Conservation (phyloP, 768 basidiomycete species). For the Boletus pseudo-olivaceus region DNA sequence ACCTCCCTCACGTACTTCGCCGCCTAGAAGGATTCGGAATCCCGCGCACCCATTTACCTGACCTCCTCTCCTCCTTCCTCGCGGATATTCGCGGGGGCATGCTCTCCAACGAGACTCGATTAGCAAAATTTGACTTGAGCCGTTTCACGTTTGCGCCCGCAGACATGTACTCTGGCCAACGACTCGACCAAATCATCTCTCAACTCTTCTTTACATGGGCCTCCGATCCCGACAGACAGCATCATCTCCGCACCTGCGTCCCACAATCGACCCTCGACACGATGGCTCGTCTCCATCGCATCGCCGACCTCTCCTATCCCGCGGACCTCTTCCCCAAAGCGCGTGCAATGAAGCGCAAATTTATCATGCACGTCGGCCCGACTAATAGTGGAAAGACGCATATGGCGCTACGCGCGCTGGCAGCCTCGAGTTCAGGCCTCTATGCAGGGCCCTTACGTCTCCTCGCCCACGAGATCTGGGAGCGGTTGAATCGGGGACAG, state of each 20-base stretch:
- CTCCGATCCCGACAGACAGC: slow-evolving; percentile 30
- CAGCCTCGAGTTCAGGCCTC: slow-evolving; percentile 65
- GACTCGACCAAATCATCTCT: slow-evolving; percentile 49
- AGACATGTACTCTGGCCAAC: slow-evolving; percentile 21
- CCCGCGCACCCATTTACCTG: slow-evolving; percentile 33
- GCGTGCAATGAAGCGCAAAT: slow-evolving; percentile 61
- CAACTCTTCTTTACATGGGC: slow-evolving; percentile 59
- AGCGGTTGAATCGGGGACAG: slow-evolving; percentile 84
- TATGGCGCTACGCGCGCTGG: slow-evolving; percentile 84
- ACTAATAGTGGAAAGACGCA: slow-evolving; percentile 98
- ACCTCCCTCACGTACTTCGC: slow-evolving; percentile 24
- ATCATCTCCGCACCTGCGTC: slow-evolving; percentile 26
- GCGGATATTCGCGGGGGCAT: slow-evolving; percentile 36
- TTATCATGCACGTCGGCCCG: slow-evolving; percentile 96
- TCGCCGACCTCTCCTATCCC: slow-evolving; percentile 43
- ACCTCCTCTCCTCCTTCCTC: slow-evolving; percentile 43
- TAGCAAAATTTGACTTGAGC: slow-evolving; percentile 36
- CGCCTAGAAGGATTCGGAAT: slow-evolving; percentile 53
- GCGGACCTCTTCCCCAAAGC: slow-evolving; percentile 50
- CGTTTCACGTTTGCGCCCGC: slow-evolving; percentile 41
- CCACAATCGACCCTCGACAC: slow-evolving; percentile 32
- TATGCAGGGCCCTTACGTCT: slow-evolving; percentile 92
- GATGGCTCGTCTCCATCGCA: slow-evolving; percentile 37
- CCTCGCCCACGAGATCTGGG: slow-evolving; percentile 93
- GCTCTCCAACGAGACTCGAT: slow-evolving; percentile 12